phyloP scores from a whole-genome alignment of 805 yeast genomes.

The Kodamaea fukazawae region DNA sequence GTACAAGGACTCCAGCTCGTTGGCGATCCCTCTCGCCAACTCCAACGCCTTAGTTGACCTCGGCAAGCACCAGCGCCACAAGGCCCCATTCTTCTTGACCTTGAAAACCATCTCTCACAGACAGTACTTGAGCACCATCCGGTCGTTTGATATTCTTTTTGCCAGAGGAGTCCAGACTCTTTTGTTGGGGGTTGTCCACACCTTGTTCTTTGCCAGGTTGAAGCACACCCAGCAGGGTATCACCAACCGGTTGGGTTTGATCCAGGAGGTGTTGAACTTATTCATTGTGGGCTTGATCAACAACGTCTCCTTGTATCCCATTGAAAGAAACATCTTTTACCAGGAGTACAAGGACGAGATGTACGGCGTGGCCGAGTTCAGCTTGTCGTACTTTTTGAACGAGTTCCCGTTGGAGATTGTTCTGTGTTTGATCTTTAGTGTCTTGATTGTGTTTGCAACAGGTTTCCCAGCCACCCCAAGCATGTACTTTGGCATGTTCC shows the following conservation, averaged over 20 bases:
- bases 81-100: slow-evolving; percentile 24
- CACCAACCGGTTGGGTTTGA: slow-evolving; percentile 66
- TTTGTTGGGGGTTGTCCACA: slow-evolving; percentile 60
- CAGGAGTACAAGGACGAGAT: slow-evolving; percentile 75
- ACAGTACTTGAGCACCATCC: slow-evolving; percentile 32
- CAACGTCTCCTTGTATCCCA: slow-evolving; percentile 72
- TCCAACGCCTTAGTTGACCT: slow-evolving; percentile 30
- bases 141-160: slow-evolving; percentile 53
- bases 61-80: slow-evolving; percentile 38
- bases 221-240: slow-evolving; percentile 47
- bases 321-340: slow-evolving; percentile 70
- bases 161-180: slow-evolving; percentile 65
- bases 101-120: slow-evolving; percentile 32
- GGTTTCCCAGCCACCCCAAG: slow-evolving; percentile 70
- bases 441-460: slow-evolving; percentile 62
- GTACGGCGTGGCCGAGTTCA: slow-evolving; percentile 64
- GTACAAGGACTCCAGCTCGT: slow-evolving; percentile 13
- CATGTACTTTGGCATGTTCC: slow-evolving; percentile 64
- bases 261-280: slow-evolving; percentile 69
- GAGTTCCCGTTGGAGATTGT: slow-evolving; percentile 70
- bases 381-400: slow-evolving; percentile 52
- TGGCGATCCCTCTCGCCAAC: slow-evolving; percentile 9
- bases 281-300: slow-evolving; percentile 80
- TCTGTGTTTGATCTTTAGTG: slow-evolving; percentile 56
- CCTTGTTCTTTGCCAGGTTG: slow-evolving; percentile 57